These are phyloP conservation scores for Meira miltonrushii DNA, from an alignment of 1,284 basidiomycete species.

Conservation along the genomic window DNA sequence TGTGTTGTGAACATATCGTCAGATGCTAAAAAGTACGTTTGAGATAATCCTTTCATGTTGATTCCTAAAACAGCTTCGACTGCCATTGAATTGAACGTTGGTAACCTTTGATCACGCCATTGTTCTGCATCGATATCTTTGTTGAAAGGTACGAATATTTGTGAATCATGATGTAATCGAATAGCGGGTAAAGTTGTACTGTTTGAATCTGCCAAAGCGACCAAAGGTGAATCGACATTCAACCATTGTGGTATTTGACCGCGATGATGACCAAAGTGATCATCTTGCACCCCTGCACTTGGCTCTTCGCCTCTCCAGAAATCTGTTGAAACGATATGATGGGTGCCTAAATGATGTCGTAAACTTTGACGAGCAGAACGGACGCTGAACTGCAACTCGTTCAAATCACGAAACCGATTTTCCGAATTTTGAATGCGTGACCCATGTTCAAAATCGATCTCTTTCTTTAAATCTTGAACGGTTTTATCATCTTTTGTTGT, in stretches of 20 bases:
- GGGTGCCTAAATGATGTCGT: background rate
- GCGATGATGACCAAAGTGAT: background rate
- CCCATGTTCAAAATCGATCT: no score
- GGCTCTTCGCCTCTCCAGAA: background rate
- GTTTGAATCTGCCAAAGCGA: background rate
- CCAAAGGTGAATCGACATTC: background rate
- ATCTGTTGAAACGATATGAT: slow-evolving; percentile 1
- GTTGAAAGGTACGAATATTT: background rate
- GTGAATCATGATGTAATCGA: slow-evolving; percentile 2
- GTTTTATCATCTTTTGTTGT: background rate
- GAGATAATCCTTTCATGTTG: background rate
- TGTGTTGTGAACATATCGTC: background rate
- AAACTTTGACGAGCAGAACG: background rate
- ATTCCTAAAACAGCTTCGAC: background rate
- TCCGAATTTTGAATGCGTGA: background rate
- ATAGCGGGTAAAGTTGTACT: background rate
- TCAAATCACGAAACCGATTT: background rate
- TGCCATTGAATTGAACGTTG: background rate
- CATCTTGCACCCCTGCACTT: background rate
- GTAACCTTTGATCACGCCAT: background rate
- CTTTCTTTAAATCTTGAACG: no score
- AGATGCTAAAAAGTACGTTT: background rate
- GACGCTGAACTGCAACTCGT: background rate
- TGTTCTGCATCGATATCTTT: background rate
- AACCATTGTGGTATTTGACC: slow-evolving; percentile 2